phyloP scores from a whole-genome alignment of 2,329 filamentous ascomycete species.

The Pseudocercospora musae region DNA sequence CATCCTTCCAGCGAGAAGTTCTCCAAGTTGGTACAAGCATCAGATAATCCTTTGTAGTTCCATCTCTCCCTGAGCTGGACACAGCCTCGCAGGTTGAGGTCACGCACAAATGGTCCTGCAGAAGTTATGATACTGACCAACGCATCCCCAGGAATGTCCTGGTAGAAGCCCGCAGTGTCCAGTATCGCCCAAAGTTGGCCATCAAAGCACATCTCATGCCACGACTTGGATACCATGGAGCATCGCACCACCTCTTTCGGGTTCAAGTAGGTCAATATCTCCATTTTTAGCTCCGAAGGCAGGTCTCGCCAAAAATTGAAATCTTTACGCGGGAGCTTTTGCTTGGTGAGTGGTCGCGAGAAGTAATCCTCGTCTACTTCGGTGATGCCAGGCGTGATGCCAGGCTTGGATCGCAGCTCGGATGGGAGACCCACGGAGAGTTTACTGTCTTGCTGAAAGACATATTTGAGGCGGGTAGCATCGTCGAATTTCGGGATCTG shows the following conservation, averaged over 20 bases:
- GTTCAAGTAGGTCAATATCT: conserved; percentile 70
- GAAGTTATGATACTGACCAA: conserved; percentile 79
- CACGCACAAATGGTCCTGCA: conserved; percentile 84
- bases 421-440: conserved; percentile 62
- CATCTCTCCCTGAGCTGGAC: conserved; percentile 83
- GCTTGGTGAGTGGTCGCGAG: conserved; percentile 35
- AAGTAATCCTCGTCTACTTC: conserved; percentile 48
- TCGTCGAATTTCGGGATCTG: conserved; percentile 51
- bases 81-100: conserved; percentile 87
- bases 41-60: conserved; percentile 71
- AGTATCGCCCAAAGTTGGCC: conserved; percentile 88
- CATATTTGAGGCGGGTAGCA: conserved; percentile 53
- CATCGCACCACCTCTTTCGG: conserved; percentile 78
- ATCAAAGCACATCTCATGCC: conserved; percentile 83
- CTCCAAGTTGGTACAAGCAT: conserved; percentile 80
- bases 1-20: conserved; percentile 88
- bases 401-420: conserved; percentile 52
- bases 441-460: conserved; percentile 49
- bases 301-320: conserved; percentile 76
- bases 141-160: conserved; percentile 77
- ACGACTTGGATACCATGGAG: conserved; percentile 73
- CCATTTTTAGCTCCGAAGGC: conserved; percentile 76
- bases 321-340: conserved; percentile 35
- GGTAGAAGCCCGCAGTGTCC: conserved; percentile 76
- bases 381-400: conserved; percentile 27